Evolutionary conservation across 176 grass and related monocot species (phyloP), one percentile per base, ranked within the genome.

Genomic region (Microstegium vimineum): DNA sequence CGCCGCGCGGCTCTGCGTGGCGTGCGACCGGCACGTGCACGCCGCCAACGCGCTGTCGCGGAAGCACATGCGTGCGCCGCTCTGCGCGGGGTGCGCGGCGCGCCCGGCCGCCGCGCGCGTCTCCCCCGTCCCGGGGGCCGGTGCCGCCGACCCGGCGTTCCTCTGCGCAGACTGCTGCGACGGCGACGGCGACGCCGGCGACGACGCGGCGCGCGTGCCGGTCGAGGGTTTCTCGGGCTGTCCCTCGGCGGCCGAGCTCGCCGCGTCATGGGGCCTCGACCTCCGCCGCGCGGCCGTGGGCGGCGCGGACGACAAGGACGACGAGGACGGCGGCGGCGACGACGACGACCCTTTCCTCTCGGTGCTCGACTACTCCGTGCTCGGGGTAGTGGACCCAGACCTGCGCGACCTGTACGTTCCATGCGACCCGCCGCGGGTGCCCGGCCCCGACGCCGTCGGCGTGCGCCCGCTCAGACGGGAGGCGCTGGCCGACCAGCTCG

Each of bases 1-100:
- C 83, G 79, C 80, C 6, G 92, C 92, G 69, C 80, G 92, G 8
- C 76, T 94, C 26, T 91, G 92, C 80, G 86, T 94, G 1, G 79
- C 80, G 18, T 94, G 92, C 86, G 92, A 94, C 86, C 89, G 86
- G 49, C 89, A 89, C 89, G 92, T 94, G 76, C 92, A 94, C 88
- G 86, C 83, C 32, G 92, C 86, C 37, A 94, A 91, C 89, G 86
- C 83, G 45, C 83, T 94, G 3, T 94, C 89, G 8, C 38, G 83
- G 56, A 90, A 90, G 83, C 92, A 94, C 86, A 75, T 89, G 65
- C 92, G 92, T 4, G 73, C 86, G 37, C 88, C 92, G 75, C 86
- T 90, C 88, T 91, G 92, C 80, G 83, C 81, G 3, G 30, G 28
- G 4, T 94, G 92, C 65, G 70, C 79, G 3, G 62, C 80, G 23